These are phyloP conservation scores for Paecilomyces variotii DNA, from an alignment of 2,329 filamentous ascomycete species.

Conservation along the genomic window DNA sequence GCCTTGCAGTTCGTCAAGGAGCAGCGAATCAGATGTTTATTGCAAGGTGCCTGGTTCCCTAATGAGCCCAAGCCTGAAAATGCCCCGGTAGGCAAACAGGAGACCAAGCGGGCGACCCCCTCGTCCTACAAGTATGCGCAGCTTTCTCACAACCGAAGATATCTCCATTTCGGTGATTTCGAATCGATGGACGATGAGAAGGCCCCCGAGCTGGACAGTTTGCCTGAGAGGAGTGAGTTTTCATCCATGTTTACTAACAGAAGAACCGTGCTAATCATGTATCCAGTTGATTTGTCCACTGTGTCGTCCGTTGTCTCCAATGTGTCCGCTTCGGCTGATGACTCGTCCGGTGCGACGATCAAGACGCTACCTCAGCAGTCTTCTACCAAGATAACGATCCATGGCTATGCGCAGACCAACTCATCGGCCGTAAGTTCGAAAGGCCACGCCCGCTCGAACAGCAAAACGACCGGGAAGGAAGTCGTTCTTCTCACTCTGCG, in stretches of 20 bases:
- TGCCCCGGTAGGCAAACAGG: conserved; percentile 37
- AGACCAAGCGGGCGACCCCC: conserved; percentile 33
- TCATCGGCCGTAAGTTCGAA: conserved; percentile 21
- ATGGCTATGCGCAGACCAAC: conserved; percentile 52
- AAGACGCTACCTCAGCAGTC: conserved; percentile 32
- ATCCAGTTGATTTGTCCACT: conserved; percentile 65
- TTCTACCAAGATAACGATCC: conserved; percentile 81
- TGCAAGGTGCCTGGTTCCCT: conserved; percentile 84
- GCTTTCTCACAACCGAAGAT: conserved; percentile 83
- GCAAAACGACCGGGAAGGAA: conserved; percentile 48
- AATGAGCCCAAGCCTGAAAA: conserved; percentile 42
- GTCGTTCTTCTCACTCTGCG: conserved; percentile 72
- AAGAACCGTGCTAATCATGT: conserved; percentile 3
- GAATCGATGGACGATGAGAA: conserved; percentile 49
- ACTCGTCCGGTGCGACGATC: conserved; percentile 41
- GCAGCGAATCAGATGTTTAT: conserved; percentile 81
- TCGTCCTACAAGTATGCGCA: conserved; percentile 73
- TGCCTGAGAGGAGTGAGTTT: conserved; percentile 62
- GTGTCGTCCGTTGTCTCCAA: conserved; percentile 94
- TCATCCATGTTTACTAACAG: not conserved
- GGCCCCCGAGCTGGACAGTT: conserved; percentile 64
- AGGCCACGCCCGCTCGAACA: conserved; percentile 22
- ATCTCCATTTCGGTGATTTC: conserved; percentile 85
- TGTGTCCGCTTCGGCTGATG: conserved; percentile 59
- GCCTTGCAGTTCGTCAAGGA: conserved; percentile 95